Evolutionary conservation across 2,329 filamentous ascomycete genomes (phyloP).

Genomic region (Rosellinia necatrix): DNA sequence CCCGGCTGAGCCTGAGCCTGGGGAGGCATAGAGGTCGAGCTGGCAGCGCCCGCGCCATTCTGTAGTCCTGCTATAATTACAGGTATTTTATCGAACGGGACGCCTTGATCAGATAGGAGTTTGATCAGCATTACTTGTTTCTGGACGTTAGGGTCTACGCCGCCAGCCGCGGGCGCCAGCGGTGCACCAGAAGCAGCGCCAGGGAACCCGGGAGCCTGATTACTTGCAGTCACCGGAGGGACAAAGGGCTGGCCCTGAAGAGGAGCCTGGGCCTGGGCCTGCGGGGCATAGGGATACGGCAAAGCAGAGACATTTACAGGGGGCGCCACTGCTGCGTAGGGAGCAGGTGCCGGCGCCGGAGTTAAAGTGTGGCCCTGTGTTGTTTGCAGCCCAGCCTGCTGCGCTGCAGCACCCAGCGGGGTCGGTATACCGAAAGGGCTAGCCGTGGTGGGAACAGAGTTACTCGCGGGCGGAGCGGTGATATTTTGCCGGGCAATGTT

Average conservation of each 20-base stretch:
- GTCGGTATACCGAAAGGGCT: constrained; percentile 34
- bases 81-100: constrained; percentile 78
- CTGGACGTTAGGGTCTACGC: constrained; percentile 61
- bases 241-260: constrained; percentile 40
- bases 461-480: constrained; percentile 50
- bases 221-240: constrained; percentile 43
- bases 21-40: constrained; percentile 39
- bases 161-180: constrained; percentile 42
- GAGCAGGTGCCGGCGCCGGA: constrained; percentile 40
- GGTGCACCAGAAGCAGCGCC: constrained; percentile 43
- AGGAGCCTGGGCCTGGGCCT: constrained; percentile 45
- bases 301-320: constrained; percentile 62
- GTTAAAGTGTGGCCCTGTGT: constrained; percentile 39
- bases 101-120: constrained; percentile 73
- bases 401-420: constrained; percentile 31
- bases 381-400: constrained; percentile 32
- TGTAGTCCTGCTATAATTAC: constrained; percentile 60
- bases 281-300: constrained; percentile 53
- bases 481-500: constrained; percentile 79
- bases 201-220: constrained; percentile 45
- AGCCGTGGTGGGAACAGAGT: constrained; percentile 46
- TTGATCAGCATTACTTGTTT: constrained; percentile 77
- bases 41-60: constrained; percentile 41
- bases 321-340: constrained; percentile 53
- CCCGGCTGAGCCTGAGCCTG: constrained; percentile 42